These are phyloP conservation scores for Reticulascus tulasneorum DNA, from an alignment of 2,329 filamentous ascomycete genomes.

Conservation along the genomic window DNA sequence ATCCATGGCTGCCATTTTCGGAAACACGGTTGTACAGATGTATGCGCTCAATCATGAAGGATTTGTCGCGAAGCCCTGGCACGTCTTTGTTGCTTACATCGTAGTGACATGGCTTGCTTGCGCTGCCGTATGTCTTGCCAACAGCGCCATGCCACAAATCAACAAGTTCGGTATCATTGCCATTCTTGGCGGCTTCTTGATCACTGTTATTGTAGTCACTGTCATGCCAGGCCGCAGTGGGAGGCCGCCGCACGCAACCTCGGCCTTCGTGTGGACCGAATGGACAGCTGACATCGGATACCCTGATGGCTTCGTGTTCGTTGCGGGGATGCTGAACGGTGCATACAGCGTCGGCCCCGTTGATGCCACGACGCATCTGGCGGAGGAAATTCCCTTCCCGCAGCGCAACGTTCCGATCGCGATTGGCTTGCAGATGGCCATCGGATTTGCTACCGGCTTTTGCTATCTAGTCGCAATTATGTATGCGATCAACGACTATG, in stretches of 20 bases:
- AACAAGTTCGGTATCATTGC: slow-evolving; percentile 51
- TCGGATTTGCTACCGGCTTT: slow-evolving; percentile 49
- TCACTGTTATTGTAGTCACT: slow-evolving; percentile 52
- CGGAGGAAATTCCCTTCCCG: slow-evolving; percentile 58
- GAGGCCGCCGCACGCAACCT: slow-evolving; percentile 24
- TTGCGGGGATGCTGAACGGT: slow-evolving; percentile 52
- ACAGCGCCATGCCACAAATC: slow-evolving; percentile 46
- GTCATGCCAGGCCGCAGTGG: slow-evolving; percentile 41
- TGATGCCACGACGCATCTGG: slow-evolving; percentile 61
- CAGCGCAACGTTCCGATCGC: slow-evolving; percentile 50
- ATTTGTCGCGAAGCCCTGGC: slow-evolving; percentile 34
- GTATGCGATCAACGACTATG: slow-evolving; percentile 55
- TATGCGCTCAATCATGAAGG: slow-evolving; percentile 35
- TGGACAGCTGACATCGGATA: slow-evolving; percentile 37
- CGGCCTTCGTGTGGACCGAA: slow-evolving; percentile 34
- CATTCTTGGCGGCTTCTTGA: slow-evolving; percentile 48
- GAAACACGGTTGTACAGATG: slow-evolving; percentile 38
- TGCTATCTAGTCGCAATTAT: slow-evolving; percentile 50
- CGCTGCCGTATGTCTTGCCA: slow-evolving; percentile 46
- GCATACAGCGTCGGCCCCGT: slow-evolving; percentile 65
- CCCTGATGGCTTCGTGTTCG: slow-evolving; percentile 36
- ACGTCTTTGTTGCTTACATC: slow-evolving; percentile 39
- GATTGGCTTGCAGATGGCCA: slow-evolving; percentile 45
- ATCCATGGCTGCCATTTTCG: slow-evolving; percentile 36
- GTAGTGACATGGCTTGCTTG: slow-evolving; percentile 35